Conservation (phyloP, 768 basidiomycete genomes). For the Amanita muscaria region DNA sequence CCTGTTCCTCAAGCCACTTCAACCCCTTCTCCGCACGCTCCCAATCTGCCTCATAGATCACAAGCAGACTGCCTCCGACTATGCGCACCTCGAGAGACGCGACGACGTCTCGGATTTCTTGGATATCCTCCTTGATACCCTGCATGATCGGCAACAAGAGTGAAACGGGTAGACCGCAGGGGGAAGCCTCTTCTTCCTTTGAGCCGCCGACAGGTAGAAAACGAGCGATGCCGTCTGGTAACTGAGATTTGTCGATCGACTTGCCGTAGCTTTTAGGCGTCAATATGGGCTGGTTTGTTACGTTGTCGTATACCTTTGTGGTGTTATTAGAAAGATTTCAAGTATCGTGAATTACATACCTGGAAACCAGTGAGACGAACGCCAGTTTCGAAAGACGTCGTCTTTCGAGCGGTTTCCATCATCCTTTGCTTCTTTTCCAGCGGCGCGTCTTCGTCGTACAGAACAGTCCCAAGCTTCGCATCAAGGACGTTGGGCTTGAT, state of each 20-base stretch:
- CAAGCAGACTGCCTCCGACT: slow-evolving; percentile 71
- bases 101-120: slow-evolving; percentile 42
- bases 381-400: slow-evolving; percentile 72
- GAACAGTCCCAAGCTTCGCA: slow-evolving; percentile 83
- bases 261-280: slow-evolving; percentile 77
- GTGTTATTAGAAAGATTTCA: slow-evolving; percentile 1
- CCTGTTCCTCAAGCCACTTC: slow-evolving; percentile 20
- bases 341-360: slow-evolving; percentile 34
- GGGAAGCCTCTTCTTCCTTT: slow-evolving; percentile 7
- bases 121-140: slow-evolving; percentile 42
- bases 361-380: slow-evolving; percentile 85
- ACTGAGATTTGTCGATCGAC: slow-evolving; percentile 54
- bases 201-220: slow-evolving; percentile 68
- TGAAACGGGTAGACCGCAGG: slow-evolving; percentile 46
- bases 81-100: slow-evolving; percentile 61
- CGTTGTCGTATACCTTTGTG: slow-evolving; percentile 63
- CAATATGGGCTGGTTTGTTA: slow-evolving; percentile 41
- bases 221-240: slow-evolving; percentile 64
- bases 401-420: slow-evolving; percentile 55
- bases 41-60: slow-evolving; percentile 62
- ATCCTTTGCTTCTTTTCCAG: slow-evolving; percentile 75
- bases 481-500: slow-evolving; percentile 81
- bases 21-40: slow-evolving; percentile 33
- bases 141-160: slow-evolving; percentile 51
- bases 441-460: slow-evolving; percentile 64